phyloP scores from a whole-genome alignment of 345 rosid species.

The Populus ilicifolia region DNA sequence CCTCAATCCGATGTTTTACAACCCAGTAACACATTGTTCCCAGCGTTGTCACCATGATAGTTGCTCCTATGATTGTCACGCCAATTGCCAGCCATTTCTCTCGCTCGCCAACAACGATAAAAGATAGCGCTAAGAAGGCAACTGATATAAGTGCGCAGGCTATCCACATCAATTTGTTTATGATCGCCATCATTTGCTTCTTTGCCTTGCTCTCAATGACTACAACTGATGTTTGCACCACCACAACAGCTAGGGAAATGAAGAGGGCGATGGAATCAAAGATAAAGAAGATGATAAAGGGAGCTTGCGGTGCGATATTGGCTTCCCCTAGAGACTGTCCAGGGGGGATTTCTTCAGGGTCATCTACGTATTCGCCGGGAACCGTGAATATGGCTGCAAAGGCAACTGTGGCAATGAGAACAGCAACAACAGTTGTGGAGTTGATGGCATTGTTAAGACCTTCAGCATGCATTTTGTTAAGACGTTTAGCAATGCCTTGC shows the following conservation, averaged over 20 bases:
- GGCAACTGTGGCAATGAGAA: slow-evolving; percentile 86
- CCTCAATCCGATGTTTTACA: slow-evolving; percentile 77
- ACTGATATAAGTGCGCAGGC: slow-evolving; percentile 82
- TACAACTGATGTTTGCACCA: slow-evolving; percentile 92
- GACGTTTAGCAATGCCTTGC: slow-evolving; percentile 79
- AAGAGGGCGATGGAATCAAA: slow-evolving; percentile 87
- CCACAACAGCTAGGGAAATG: slow-evolving; percentile 88
- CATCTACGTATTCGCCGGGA: slow-evolving; percentile 82
- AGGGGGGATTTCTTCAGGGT: slow-evolving; percentile 24
- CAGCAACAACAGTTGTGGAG: slow-evolving; percentile 93
- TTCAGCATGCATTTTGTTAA: slow-evolving; percentile 79
- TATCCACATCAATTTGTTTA: slow-evolving; percentile 93
- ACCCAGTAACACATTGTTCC: slow-evolving; percentile 98
- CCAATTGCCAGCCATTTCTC: slow-evolving; percentile 77
- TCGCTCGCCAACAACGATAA: slow-evolving; percentile 69
- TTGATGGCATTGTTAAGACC: slow-evolving; percentile 99
- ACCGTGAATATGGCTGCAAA: slow-evolving; percentile 91
- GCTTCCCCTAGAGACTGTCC: slow-evolving; percentile 78
- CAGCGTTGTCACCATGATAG: slow-evolving; percentile 77
- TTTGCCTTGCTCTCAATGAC: slow-evolving; percentile 90
- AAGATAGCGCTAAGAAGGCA: slow-evolving; percentile 76
- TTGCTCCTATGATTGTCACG: slow-evolving; percentile 74
- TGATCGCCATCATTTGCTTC: slow-evolving; percentile 93
- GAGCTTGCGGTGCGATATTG: slow-evolving; percentile 53
- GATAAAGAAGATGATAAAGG: slow-evolving; percentile 75